Conservation (phyloP, 768 basidiomycete species). For the Tricholoma bakamatsutake region DNA sequence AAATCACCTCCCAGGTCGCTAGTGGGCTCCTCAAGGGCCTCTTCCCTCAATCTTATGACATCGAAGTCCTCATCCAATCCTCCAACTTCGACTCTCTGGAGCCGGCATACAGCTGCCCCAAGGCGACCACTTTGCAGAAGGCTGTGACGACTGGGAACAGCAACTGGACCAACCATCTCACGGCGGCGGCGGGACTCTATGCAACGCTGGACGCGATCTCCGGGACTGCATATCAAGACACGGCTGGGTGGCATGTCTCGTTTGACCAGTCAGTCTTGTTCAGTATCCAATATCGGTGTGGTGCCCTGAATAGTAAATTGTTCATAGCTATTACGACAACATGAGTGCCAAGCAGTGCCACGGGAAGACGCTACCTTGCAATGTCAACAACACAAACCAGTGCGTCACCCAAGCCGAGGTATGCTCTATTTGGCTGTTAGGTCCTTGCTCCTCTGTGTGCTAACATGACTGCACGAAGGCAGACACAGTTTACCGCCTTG, state of each 20-base stretch:
- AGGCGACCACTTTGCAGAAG: slow-evolving; percentile 26
- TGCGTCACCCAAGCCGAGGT: slow-evolving; percentile 41
- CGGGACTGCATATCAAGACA: slow-evolving; percentile 33
- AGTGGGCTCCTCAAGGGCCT: slow-evolving; percentile 39
- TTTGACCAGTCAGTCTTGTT: slow-evolving; percentile 40
- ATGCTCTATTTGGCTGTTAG: neutral
- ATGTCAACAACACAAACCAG: slow-evolving; percentile 33
- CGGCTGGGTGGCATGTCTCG: slow-evolving; percentile 42
- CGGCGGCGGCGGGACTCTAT: slow-evolving; percentile 31
- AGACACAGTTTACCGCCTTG: slow-evolving; percentile 46
- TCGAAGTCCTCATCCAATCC: slow-evolving; percentile 34
- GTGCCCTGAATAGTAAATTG: neutral
- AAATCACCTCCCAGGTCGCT: slow-evolving; percentile 48
- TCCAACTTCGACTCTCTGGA: slow-evolving; percentile 41
- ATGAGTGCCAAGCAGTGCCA: slow-evolving; percentile 47
- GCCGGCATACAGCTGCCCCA: slow-evolving; percentile 37
- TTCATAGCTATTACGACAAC: slow-evolving; percentile 45
- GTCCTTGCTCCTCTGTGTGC: neutral
- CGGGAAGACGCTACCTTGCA: slow-evolving; percentile 39
- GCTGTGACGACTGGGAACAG: slow-evolving; percentile 34
- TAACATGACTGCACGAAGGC: slow-evolving; percentile 27
- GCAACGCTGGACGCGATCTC: slow-evolving; percentile 37
- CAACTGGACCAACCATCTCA: slow-evolving; percentile 39
- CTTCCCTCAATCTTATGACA: slow-evolving; percentile 31
- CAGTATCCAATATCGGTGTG: neutral